Percentiles rank a stretch among this genome's conserved stretches.
These are phyloP conservation scores for Gryganskiella cystojenkinii DNA, from an alignment of 192 early-diverging fungal genomes.

Conservation along the genomic window DNA sequence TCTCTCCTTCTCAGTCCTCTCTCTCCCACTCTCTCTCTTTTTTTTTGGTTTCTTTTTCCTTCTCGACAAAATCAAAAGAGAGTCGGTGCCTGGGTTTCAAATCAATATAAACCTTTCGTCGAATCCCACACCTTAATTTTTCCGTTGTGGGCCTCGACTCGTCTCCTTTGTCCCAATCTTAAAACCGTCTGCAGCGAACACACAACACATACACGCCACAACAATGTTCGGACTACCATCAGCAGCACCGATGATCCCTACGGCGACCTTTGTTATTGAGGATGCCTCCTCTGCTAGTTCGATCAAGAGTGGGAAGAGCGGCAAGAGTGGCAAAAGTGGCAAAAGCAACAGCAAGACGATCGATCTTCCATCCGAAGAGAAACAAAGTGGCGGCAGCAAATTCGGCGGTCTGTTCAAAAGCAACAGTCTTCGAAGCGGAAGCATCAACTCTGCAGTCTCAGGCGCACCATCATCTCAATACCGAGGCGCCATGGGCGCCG, in stretches of 20 bases:
- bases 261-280: conserved; percentile 9
- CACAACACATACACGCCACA: background rate
- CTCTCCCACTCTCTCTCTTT: no score
- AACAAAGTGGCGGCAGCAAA: conserved; percentile 8
- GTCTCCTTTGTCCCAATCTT: no score
- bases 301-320: conserved; percentile 50
- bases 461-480: conserved; percentile 11
- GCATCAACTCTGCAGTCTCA: conserved; percentile 28
- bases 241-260: conserved; percentile 10
- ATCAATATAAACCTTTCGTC: no score
- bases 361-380: background rate
- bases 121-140: background rate
- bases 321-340: conserved; percentile 26
- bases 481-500: conserved; percentile 21
- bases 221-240: conserved; percentile 46
- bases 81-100: no score
- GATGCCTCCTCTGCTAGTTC: conserved; percentile 35
- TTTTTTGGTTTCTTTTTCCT: no score
- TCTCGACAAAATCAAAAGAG: no score
- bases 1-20: background rate
- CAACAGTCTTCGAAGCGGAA: conserved; percentile 40
- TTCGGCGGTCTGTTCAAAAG: conserved; percentile 41
- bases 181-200: no score
- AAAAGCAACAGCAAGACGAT: conserved; percentile 16
- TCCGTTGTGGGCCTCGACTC: background rate